Conservation (phyloP, 768 basidiomycete species). For the Zangia roseola region DNA sequence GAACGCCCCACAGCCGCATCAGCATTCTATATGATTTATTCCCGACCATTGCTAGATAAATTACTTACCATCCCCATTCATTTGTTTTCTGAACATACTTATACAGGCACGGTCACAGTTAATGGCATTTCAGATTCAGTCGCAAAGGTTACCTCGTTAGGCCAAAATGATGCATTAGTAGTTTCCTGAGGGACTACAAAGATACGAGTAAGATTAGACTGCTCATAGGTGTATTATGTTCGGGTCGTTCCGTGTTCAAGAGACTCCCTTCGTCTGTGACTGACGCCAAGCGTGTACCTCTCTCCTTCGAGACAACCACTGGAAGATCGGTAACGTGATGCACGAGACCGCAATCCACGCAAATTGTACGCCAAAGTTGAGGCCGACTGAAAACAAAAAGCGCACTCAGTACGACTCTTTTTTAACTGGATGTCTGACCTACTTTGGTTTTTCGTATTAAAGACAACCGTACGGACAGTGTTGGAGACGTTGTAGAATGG, state of each 20-base stretch:
- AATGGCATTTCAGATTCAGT: constrained; percentile 4
- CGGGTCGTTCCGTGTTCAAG: background rate
- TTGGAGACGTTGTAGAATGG: constrained; percentile 73
- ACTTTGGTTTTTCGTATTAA: constrained; percentile 63
- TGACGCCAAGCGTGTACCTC: constrained; percentile 23
- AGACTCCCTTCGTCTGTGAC: constrained; percentile 12
- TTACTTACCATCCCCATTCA: constrained; percentile 28
- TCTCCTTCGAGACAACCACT: constrained; percentile 38
- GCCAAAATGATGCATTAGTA: background rate
- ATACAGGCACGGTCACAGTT: constrained; percentile 12
- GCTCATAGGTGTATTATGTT: background rate
- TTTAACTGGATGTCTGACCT: constrained; percentile 19
- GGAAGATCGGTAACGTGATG: constrained; percentile 50
- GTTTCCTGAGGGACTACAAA: background rate
- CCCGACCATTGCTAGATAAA: constrained; percentile 22
- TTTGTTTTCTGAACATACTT: constrained; percentile 15
- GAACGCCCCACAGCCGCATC: constrained; percentile 6
- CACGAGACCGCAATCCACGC: constrained; percentile 57
- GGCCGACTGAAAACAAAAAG: constrained; percentile 43
- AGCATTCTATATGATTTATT: constrained; percentile 14
- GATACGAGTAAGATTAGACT: background rate
- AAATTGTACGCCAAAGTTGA: constrained; percentile 60
- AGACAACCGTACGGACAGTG: constrained; percentile 61
- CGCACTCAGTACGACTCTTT: background rate
- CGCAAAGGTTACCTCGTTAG: background rate